Evolutionary conservation across 2,329 filamentous ascomycete genomes (phyloP).

Genomic region (Alternaria burnsii): DNA sequence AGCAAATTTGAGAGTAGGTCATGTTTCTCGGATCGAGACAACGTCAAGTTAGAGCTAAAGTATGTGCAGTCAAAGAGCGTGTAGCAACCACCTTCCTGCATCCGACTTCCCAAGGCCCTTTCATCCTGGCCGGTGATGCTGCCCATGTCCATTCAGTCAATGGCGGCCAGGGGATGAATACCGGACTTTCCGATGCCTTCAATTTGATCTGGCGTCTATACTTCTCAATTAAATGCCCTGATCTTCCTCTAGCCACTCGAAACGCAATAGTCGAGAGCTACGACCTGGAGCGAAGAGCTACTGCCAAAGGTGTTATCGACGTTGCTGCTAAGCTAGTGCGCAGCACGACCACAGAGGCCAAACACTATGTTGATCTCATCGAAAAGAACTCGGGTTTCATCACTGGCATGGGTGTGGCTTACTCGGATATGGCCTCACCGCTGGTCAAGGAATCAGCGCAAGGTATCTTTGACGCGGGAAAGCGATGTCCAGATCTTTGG

Average conservation of each 20-base stretch:
- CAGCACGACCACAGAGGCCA: constrained; percentile 56
- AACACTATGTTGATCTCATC: constrained; percentile 59
- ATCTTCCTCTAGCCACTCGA: background rate
- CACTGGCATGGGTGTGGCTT: constrained; percentile 59
- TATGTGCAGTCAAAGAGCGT: constrained; percentile 27
- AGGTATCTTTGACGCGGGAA: constrained; percentile 44
- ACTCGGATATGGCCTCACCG: constrained; percentile 48
- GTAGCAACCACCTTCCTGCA: constrained; percentile 25
- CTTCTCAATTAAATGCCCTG: constrained; percentile 6
- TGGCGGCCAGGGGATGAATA: constrained; percentile 36
- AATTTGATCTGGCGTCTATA: constrained; percentile 27
- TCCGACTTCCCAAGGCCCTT: constrained; percentile 20
- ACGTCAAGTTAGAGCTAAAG: background rate
- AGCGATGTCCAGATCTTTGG: constrained; percentile 38
- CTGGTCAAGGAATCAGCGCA: constrained; percentile 45
- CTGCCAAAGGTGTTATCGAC: constrained; percentile 57
- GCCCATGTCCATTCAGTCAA: constrained; percentile 35
- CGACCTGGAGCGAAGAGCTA: constrained; percentile 56
- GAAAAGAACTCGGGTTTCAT: constrained; percentile 61
- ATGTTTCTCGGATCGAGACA: background rate
- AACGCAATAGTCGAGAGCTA: constrained; percentile 51
- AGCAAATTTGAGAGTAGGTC: constrained; percentile 58
- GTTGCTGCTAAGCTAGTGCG: constrained; percentile 59
- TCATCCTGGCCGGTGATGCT: constrained; percentile 30
- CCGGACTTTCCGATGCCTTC: constrained; percentile 29